Evolutionary conservation across 257 asterid species (phyloP), one percentile per base, ranked within the genome.

Genomic region (Jacaranda copaia): DNA sequence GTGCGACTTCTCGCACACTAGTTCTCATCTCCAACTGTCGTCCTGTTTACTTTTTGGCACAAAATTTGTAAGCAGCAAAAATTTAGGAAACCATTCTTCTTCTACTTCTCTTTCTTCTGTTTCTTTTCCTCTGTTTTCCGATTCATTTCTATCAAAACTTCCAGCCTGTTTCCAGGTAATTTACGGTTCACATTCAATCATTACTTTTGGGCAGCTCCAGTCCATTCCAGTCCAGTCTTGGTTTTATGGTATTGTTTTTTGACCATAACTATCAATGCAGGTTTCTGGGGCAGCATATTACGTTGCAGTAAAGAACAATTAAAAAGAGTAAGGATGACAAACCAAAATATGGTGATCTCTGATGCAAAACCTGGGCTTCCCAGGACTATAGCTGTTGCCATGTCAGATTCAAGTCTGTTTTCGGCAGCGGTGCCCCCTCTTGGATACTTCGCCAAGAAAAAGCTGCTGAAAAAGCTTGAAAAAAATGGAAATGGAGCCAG

Each of bases 271-370:
- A 71, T 72, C 52, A 77, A 80, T 80, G 80, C 84, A 80, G 82
- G 72, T 77, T 76, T 5, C 13, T 4, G 2, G 35, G 35, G 10
- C 52, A 39, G 16, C 57, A 61, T 15, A 32, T 25, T 25, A 25
- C 1, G 2, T 25, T 25, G 32, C 1, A 0, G 32, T 25, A 25
- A 25, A 25, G 10, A 19, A 42, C 19, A 46, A 12, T 8, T 40
- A 14, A 8, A 9, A 16, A 57, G 9, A 59, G 11, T 11, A 16
- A 67, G 55, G 35, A 85, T 89, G 94, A 87, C 90, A 10, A 85
- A 85, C 81, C 92, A 85, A 73, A 85, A 78, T 35, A 80, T 87
- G 80, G 86, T 86, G 5, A 80, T 89, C 20, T 67, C 89, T 1
- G 87, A 83, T 66, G 84, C 81, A 3, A 83, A 71, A 72, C 74